Base-by-base conservation (phyloP, 352 stramenopile species). In the Elongisporangium undulatum region DNA sequence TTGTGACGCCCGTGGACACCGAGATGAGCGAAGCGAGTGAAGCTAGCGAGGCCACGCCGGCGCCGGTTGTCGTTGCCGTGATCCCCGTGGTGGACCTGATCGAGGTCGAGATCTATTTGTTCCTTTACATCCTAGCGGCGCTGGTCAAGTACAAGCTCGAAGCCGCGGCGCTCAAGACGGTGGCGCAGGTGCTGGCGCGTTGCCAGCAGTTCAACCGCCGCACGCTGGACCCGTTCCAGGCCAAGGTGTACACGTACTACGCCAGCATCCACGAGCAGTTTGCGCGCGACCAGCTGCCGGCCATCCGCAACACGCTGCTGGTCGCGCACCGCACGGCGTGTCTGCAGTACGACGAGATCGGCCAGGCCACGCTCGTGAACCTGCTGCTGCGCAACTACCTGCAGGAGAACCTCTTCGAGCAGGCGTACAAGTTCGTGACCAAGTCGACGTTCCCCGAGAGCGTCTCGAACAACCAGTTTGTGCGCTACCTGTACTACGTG, bases 381-480 rank as follows among this genome's bases (percentile, higher is more conserved):
- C 61, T 97, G 60, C 62, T 98, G 48, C 69, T 98, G 68, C 83
- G 92, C 62, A 96, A 93, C 60, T 93, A 93, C n/a, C 59, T 97
- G 50, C 72, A 87, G 53, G 79, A 96, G 23, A 96, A 97, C 67
- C 66, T 97, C 51, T 90, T 96, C 60, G 91, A 98, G 59, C 88
- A 96, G 63, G 94, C 92, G 8, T 96, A 95, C 71, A 97, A 97
- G 69, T 95, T 98, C 55, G 85, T 96, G 48, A 90, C 68, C 55
- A 96, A 96, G 78, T 93, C 89, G 20, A 84, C 75, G 34, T 96
- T 96, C 58, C 89, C 90, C 0, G 88, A 97, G 61, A 84, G 75
- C 7, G 90, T 96, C 20, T 98, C 90, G n/a, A 99, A 99, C 84
- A 99, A 99, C 75, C 97, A 99, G 82, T 95, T 99, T 59, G 96